phyloP scores from a whole-genome alignment of 1,284 basidiomycete genomes.

The Irpex sp. region DNA sequence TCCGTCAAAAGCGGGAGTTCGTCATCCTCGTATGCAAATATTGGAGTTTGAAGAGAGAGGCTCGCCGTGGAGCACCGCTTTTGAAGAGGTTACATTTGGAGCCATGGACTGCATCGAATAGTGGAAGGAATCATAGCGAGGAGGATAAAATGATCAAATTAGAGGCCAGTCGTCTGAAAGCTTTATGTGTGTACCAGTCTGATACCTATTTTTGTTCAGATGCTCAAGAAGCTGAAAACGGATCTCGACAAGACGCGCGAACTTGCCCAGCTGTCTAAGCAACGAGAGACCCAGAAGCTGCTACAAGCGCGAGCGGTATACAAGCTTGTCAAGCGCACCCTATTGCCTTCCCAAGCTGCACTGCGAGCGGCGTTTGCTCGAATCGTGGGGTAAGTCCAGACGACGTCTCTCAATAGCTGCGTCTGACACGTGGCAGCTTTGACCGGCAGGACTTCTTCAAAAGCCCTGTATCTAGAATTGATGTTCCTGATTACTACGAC shows the following conservation, averaged over 20 bases:
- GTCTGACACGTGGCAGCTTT: constrained; percentile 41
- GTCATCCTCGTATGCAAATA: constrained; percentile 83
- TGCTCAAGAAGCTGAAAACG: constrained; percentile 66
- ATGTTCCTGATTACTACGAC: constrained; percentile 93
- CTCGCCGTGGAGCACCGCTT: constrained; percentile 88
- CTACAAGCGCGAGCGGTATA: constrained; percentile 72
- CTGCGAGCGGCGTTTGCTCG: constrained; percentile 69
- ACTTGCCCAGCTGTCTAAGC: constrained; percentile 71
- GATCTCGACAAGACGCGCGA: constrained; percentile 78
- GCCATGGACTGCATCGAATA: constrained; percentile 89
- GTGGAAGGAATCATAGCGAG: constrained; percentile 66
- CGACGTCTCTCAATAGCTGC: constrained; percentile 2
- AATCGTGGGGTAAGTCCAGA: constrained; percentile 53
- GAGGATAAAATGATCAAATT: constrained; percentile 86
- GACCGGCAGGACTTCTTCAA: constrained; percentile 79
- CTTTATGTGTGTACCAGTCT: not conserved
- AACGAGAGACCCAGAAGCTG: constrained; percentile 84
- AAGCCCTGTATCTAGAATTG: constrained; percentile 72
- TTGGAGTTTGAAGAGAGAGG: constrained; percentile 97
- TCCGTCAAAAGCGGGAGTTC: constrained; percentile 79
- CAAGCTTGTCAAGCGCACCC: constrained; percentile 55
- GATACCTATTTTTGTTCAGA: constrained; percentile 35
- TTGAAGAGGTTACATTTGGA: constrained; percentile 94
- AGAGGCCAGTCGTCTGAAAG: constrained; percentile 46
- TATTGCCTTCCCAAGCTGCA: constrained; percentile 66